Conservation (phyloP, 1,284 basidiomycete species). For the Leccinum fallax region DNA sequence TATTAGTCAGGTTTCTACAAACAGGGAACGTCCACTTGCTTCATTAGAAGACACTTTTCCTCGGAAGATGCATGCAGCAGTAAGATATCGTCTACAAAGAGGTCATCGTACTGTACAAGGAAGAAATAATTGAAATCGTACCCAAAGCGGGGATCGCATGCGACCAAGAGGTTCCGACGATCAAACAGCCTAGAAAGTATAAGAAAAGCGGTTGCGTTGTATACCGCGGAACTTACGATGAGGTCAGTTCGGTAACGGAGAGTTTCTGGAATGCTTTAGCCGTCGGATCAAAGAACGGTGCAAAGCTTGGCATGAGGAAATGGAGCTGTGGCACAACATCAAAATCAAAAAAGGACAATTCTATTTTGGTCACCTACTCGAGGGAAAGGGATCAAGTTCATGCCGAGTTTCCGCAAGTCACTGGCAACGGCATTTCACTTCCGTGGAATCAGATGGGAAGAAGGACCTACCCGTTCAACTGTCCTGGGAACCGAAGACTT, state of each 20-base stretch:
- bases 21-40: slow-evolving; percentile 48
- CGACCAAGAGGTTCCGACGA: slow-evolving; percentile 78
- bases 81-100: slow-evolving; percentile 71
- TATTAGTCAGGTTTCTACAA: background rate
- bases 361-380: slow-evolving; percentile 52
- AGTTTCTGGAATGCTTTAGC: slow-evolving; percentile 63
- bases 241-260: slow-evolving; percentile 70
- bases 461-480: slow-evolving; percentile 75
- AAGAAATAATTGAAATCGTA: slow-evolving; percentile 35
- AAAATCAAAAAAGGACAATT: background rate
- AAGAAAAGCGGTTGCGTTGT: slow-evolving; percentile 6
- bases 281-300: slow-evolving; percentile 73
- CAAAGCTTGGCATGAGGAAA: slow-evolving; percentile 89
- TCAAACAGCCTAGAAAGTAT: slow-evolving; percentile 67
- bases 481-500: slow-evolving; percentile 91
- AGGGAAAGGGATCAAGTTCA: slow-evolving; percentile 94
- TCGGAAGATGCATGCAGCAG: slow-evolving; percentile 87
- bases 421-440: slow-evolving; percentile 41
- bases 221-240: slow-evolving; percentile 47
- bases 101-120: background rate
- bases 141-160: slow-evolving; percentile 83
- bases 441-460: background rate
- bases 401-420: slow-evolving; percentile 89
- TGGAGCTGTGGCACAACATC: slow-evolving; percentile 58
- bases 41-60: slow-evolving; percentile 81